A percentile compares a stretch with the other conserved stretches of the same genome.
These are phyloP conservation scores for Blastocystis sp. DNA, from an alignment of 352 stramenopile species.

Conservation along the genomic window DNA sequence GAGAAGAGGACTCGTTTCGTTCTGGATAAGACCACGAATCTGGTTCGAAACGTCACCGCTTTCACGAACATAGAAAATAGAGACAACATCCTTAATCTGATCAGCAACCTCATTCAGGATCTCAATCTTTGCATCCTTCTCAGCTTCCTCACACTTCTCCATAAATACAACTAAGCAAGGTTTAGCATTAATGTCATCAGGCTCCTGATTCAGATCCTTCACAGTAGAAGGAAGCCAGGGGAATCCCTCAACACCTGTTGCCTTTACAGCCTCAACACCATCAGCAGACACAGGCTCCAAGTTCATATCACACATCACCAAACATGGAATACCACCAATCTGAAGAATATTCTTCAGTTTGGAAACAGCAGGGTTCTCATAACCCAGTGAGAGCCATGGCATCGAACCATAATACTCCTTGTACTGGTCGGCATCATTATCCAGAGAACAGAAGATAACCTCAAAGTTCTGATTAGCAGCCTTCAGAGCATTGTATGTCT, in stretches of 20 bases:
- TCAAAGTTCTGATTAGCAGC: slow-evolving; percentile 75
- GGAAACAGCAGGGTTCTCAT: slow-evolving; percentile 74
- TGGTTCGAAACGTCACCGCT: slow-evolving; percentile 62
- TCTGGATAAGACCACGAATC: slow-evolving; percentile 64
- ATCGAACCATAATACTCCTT: slow-evolving; percentile 84
- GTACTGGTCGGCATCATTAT: slow-evolving; percentile 80
- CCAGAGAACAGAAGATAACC: slow-evolving; percentile 86
- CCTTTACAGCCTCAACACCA: slow-evolving; percentile 71
- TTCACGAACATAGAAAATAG: slow-evolving; percentile 63
- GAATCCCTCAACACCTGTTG: slow-evolving; percentile 70
- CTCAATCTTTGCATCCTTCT: slow-evolving; percentile 67
- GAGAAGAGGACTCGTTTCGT: slow-evolving; percentile 64
- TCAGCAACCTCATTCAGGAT: slow-evolving; percentile 60
- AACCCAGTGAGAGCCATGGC: slow-evolving; percentile 84
- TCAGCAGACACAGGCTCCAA: slow-evolving; percentile 74
- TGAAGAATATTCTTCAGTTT: slow-evolving; percentile 76
- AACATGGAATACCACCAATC: slow-evolving; percentile 78
- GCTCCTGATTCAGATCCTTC: slow-evolving; percentile 70
- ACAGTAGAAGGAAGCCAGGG: slow-evolving; percentile 72
- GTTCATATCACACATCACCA: slow-evolving; percentile 82
- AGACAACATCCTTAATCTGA: slow-evolving; percentile 63
- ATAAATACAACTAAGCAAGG: slow-evolving; percentile 70
- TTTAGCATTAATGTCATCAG: slow-evolving; percentile 71
- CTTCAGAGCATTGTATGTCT: slow-evolving; percentile 79
- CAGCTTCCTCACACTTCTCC: slow-evolving; percentile 66